Base-by-base conservation (phyloP, 371 early-diverging fungal genomes). In the Lichtheimia ramosa region DNA sequence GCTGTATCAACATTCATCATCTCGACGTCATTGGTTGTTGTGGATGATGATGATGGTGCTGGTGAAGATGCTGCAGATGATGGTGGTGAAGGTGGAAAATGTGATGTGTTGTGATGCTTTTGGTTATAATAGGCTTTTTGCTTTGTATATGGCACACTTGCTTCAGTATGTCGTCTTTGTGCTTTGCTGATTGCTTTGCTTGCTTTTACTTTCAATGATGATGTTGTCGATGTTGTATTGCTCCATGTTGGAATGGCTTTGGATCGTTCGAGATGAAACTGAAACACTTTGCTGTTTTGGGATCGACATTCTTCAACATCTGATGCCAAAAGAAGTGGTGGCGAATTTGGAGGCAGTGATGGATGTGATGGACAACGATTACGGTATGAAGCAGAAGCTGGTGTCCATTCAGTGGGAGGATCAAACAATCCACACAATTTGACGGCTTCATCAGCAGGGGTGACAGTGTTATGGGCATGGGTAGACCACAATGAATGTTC, bases 381-480 rank as follows among this genome's bases (percentile, higher is more conserved):
- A 16, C 46, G 46, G 2, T 46, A 46, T n/a, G 46, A n/a, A 18
- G 46, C 21, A 5, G 46, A 46, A 18, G 46, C 46, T 21, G 46
- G 46, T 46, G 46, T 46, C 46, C 46, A 46, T 46, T 46, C 46
- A 46, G 46, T 14, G 5, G 46, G 46, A 18, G 46, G 46, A 46
- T 46, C 46, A 46, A 21, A 21, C 10, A 46, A 18, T 1, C 21
- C 21, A 46, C 21, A 46, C 18, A 46, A 18, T 46, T 46, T 46
- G 10, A 34, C 34, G 0, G 34, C 34, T 34, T 34, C 34, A 34
- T 34, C 34, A 34, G 34, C 34, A 34, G 34, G 34, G 34, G 34
- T 34, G 34, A 10, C 6, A 10, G 34, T 34, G 34, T 6, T 5
- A 34, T 34, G 34, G 10, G 46, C 21, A 21, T 21, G n/a, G 46